Percentiles rank a stretch among this genome's conserved stretches.
Evolutionary conservation across 768 basidiomycete genomes (phyloP).

Genomic region (Suillus ampliporus): DNA sequence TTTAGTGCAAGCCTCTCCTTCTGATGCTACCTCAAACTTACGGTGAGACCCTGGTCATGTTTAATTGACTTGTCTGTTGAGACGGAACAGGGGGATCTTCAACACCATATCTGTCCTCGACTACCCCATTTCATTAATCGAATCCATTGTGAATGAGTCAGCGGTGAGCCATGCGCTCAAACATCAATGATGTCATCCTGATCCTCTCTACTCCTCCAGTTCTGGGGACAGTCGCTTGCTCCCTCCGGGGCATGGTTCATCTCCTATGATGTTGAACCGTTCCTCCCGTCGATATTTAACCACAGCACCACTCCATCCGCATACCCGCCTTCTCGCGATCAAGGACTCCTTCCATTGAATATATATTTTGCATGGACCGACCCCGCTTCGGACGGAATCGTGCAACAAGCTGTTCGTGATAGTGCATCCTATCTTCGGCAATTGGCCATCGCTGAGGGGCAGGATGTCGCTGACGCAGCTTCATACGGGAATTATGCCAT

Average conservation of each 20-base stretch:
- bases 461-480: conserved; percentile 41
- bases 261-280: conserved; percentile 50
- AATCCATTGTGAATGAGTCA: conserved; percentile 21
- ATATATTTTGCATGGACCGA: conserved; percentile 48
- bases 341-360: conserved; percentile 48
- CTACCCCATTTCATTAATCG: conserved; percentile 27
- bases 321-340: conserved; percentile 49
- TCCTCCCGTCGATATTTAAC: conserved; percentile 47
- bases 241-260: background rate
- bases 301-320: conserved; percentile 46
- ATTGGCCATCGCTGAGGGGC: conserved; percentile 48
- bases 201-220: conserved; percentile 10
- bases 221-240: conserved; percentile 18
- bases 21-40: conserved; percentile 24
- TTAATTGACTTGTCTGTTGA: conserved; percentile 1
- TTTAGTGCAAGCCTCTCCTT: conserved; percentile 25
- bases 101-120: conserved; percentile 30
- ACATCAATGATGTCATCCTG: background rate
- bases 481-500: conserved; percentile 66
- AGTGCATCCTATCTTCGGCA: conserved; percentile 44
- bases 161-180: conserved; percentile 23
- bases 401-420: conserved; percentile 44
- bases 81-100: conserved; percentile 24
- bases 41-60: conserved; percentile 25
- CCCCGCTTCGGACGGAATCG: conserved; percentile 37